These are phyloP conservation scores for Pythium sp. DNA, from an alignment of 352 stramenopile genomes.

Conservation along the genomic window DNA sequence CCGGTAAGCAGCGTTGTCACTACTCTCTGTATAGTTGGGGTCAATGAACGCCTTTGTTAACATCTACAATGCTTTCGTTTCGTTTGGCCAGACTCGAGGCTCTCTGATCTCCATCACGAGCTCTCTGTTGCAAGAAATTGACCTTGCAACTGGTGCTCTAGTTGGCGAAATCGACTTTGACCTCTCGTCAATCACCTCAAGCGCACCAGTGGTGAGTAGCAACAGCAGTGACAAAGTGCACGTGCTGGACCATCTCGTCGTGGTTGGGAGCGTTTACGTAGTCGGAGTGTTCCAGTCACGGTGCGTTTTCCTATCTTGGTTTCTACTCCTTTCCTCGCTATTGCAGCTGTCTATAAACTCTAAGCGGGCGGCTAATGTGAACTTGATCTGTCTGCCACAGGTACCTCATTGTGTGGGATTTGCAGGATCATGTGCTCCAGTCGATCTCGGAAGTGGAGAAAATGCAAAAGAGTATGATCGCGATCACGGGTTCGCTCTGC, in stretches of 20 bases:
- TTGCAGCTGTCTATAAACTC: neutral
- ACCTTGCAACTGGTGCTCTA: slow-evolving; percentile 47
- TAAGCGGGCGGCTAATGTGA: neutral
- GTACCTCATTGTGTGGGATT: slow-evolving; percentile 61
- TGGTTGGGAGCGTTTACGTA: slow-evolving; percentile 43
- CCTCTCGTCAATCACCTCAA: slow-evolving; percentile 27
- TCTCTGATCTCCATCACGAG: slow-evolving; percentile 55
- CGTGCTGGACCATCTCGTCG: slow-evolving; percentile 48
- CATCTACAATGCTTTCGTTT: neutral
- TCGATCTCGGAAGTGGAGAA: slow-evolving; percentile 66
- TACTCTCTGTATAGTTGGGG: neutral
- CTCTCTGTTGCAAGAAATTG: slow-evolving; percentile 60
- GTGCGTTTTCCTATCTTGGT: slow-evolving; percentile 2
- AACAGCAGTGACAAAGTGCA: slow-evolving; percentile 16
- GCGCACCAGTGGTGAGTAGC: neutral
- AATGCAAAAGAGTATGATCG: slow-evolving; percentile 51
- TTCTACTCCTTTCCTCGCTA: neutral
- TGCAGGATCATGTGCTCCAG: slow-evolving; percentile 56
- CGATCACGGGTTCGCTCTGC: slow-evolving; percentile 53
- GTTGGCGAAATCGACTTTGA: slow-evolving; percentile 69
- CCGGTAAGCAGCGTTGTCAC: slow-evolving; percentile 6
- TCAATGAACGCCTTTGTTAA: neutral
- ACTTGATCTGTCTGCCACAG: slow-evolving; percentile 9
- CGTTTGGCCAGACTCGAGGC: slow-evolving; percentile 25
- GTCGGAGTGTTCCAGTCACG: slow-evolving; percentile 55